These are phyloP conservation scores for Cladosporium velox DNA, from an alignment of 2,329 filamentous ascomycete genomes.

Conservation along the genomic window DNA sequence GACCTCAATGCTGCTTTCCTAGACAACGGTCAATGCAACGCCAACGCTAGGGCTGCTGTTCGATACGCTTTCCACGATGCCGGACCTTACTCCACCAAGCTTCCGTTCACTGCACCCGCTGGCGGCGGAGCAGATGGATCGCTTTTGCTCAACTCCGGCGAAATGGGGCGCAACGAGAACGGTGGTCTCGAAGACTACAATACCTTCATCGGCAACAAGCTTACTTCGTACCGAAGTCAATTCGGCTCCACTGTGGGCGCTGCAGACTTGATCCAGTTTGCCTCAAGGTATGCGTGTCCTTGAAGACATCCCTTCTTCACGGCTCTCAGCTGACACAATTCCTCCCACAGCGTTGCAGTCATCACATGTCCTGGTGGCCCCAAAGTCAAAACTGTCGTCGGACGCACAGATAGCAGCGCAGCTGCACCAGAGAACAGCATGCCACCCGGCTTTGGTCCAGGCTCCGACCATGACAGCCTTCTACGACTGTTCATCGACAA, in stretches of 20 bases:
- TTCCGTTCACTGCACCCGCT: slow-evolving; percentile 28
- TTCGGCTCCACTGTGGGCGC: slow-evolving; percentile 42
- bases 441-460: slow-evolving; percentile 45
- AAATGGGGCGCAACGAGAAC: slow-evolving; percentile 43
- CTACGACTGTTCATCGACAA: slow-evolving; percentile 53
- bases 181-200: slow-evolving; percentile 50
- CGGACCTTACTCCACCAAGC: slow-evolving; percentile 25
- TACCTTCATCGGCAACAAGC: slow-evolving; percentile 43
- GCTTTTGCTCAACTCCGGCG: slow-evolving; percentile 41
- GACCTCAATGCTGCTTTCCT: slow-evolving; percentile 28
- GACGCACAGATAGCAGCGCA: slow-evolving; percentile 48
- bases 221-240: slow-evolving; percentile 30
- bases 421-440: slow-evolving; percentile 49
- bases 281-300: slow-evolving; percentile 27
- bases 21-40: slow-evolving; percentile 35
- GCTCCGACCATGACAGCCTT: slow-evolving; percentile 42
- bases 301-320: neutral
- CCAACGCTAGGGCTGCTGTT: slow-evolving; percentile 38
- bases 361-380: slow-evolving; percentile 25
- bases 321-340: neutral
- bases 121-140: slow-evolving; percentile 45
- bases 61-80: slow-evolving; percentile 39
- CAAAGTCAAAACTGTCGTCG: slow-evolving; percentile 42
- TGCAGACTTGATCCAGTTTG: slow-evolving; percentile 58
- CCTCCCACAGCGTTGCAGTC: slow-evolving; percentile 43